A percentile compares a stretch with the other conserved stretches of the same genome.
phyloP scores from a whole-genome alignment of 2,329 filamentous ascomycete genomes.

The Trichoderma semiorbis region DNA sequence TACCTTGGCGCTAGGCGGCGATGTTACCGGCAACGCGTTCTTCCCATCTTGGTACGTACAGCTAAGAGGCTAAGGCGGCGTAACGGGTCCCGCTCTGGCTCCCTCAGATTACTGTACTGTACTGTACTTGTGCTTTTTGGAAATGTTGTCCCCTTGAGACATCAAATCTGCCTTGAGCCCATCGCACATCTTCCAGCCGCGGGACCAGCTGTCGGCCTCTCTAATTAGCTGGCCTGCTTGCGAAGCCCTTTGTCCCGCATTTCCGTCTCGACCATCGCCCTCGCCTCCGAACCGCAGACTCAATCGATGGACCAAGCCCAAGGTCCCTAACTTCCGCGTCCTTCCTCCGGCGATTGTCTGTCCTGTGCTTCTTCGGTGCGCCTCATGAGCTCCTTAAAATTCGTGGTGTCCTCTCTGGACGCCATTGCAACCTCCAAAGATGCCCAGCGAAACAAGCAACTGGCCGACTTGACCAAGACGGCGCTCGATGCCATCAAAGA shows the following conservation, averaged over 20 bases:
- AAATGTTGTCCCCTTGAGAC: constrained; percentile 19
- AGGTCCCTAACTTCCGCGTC: constrained; percentile 17
- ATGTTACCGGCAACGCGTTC: background rate
- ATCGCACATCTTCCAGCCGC: constrained; percentile 1
- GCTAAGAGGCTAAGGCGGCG: constrained; percentile 3
- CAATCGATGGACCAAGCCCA: constrained; percentile 19
- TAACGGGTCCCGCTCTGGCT: constrained; percentile 16
- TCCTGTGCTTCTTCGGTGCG: constrained; percentile 29
- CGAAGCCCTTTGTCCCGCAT: background rate
- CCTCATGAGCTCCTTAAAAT: constrained; percentile 86
- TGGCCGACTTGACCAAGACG: constrained; percentile 75
- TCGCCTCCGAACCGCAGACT: constrained; percentile 7
- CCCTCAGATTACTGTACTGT: background rate
- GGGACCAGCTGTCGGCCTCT: constrained; percentile 2
- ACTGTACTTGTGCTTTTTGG: constrained; percentile 6
- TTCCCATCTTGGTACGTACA: background rate
- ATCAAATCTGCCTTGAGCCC: background rate
- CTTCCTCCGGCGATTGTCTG: constrained; percentile 6
- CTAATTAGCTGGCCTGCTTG: background rate
- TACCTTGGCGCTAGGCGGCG: background rate
- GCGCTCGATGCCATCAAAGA: constrained; percentile 85
- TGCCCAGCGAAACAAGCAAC: constrained; percentile 78
- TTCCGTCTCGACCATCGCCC: background rate
- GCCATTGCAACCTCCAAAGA: constrained; percentile 89
- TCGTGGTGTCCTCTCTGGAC: constrained; percentile 90